Evolutionary conservation across 177 flowering plant genomes (phyloP).

Genomic region (Telopea speciosissima): DNA sequence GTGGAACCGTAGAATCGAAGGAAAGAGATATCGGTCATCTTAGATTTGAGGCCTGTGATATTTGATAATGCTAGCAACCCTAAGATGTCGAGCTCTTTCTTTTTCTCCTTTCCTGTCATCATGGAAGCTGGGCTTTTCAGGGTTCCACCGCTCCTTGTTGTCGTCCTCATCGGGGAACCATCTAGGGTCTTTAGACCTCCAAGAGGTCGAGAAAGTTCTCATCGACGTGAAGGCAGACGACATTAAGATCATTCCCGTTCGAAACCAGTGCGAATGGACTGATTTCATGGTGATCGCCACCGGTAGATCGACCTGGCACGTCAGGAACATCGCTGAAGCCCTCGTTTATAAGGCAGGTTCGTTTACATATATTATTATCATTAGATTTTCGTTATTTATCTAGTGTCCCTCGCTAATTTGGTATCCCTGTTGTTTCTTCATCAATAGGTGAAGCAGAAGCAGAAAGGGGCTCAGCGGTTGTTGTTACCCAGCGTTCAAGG

Average conservation of each 20-base stretch:
- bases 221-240: slow-evolving; percentile 67
- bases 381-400: no score
- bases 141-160: slow-evolving; percentile 11
- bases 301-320: slow-evolving; percentile 87
- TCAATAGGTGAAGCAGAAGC: slow-evolving; percentile 73
- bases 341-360: slow-evolving; percentile 63
- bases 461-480: slow-evolving; percentile 44
- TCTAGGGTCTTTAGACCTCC: slow-evolving; percentile 39
- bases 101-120: slow-evolving; percentile 7
- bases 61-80: slow-evolving; percentile 30
- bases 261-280: slow-evolving; percentile 46
- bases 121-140: slow-evolving; percentile 33
- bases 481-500: slow-evolving; percentile 81
- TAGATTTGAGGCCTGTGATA: not conserved
- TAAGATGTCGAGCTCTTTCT: slow-evolving; percentile 25
- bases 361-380: not conserved
- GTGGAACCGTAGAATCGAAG: not conserved
- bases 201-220: slow-evolving; percentile 72
- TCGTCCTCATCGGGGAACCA: slow-evolving; percentile 15
- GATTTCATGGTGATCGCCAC: slow-evolving; percentile 86
- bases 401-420: not conserved
- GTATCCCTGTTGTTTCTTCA: not conserved
- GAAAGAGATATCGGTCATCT: not conserved
- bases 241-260: slow-evolving; percentile 57
- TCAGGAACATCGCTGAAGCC: slow-evolving; percentile 81